Percentiles rank a stretch among this genome's conserved stretches.
These are phyloP conservation scores for Grigorovia jiainica DNA, from an alignment of 805 yeast species.

Conservation along the genomic window DNA sequence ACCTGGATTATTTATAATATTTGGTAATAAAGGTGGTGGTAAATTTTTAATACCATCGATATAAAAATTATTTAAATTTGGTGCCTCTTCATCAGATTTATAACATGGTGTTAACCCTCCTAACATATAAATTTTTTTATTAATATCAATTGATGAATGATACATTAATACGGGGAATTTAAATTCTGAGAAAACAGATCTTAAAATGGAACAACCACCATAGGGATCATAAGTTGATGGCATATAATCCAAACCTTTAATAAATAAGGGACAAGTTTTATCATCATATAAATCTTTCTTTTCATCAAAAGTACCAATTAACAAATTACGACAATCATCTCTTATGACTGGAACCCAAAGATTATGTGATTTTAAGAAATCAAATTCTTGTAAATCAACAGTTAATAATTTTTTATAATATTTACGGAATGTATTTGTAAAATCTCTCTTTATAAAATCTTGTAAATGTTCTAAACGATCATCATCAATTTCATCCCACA, in stretches of 20 bases:
- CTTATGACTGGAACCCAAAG: constrained; percentile 24
- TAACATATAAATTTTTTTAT: constrained; percentile 30
- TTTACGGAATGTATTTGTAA: constrained; percentile 13
- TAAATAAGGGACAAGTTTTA: constrained; percentile 18
- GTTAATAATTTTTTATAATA: constrained; percentile 18
- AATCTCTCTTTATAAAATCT: constrained; percentile 2
- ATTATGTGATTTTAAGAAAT: constrained; percentile 16
- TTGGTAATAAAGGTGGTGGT: constrained; percentile 38
- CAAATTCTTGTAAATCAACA: constrained; percentile 12
- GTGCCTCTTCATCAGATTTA: constrained; percentile 19
- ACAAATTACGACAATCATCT: constrained; percentile 6
- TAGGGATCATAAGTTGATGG: constrained; percentile 17
- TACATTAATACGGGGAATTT: constrained; percentile 36
- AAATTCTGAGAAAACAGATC: constrained; percentile 30
- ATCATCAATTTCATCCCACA: background rate
- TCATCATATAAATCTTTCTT: constrained; percentile 6
- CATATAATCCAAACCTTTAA: constrained; percentile 17
- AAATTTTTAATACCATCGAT: constrained; percentile 34
- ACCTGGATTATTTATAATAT: constrained; percentile 35
- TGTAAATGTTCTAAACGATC: background rate
- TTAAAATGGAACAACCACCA: constrained; percentile 19
- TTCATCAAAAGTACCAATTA: constrained; percentile 1
- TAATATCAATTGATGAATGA: constrained; percentile 35
- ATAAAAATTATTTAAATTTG: constrained; percentile 29
- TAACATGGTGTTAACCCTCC: constrained; percentile 37